Percentiles rank a stretch among this genome's conserved stretches.
phyloP scores from a whole-genome alignment of 805 yeast genomes.

The Kodamaea leandrae region DNA sequence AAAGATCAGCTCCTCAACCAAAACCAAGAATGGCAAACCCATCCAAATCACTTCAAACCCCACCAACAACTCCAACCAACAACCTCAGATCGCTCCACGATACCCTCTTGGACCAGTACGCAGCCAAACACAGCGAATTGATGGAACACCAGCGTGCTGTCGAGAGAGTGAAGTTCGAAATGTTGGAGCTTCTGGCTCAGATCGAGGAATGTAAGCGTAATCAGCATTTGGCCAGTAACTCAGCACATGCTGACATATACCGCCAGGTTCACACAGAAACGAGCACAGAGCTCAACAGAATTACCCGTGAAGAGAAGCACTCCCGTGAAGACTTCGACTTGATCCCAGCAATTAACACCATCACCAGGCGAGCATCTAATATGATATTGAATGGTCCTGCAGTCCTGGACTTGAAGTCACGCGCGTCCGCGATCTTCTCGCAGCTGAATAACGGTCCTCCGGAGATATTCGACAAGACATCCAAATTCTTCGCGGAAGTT shows the following conservation, averaged over 20 bases:
- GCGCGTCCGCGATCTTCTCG: slow-evolving; percentile 7
- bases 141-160: slow-evolving; percentile 46
- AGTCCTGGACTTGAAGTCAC: slow-evolving; percentile 6
- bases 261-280: slow-evolving; percentile 13
- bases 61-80: not conserved
- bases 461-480: slow-evolving; percentile 18
- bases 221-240: slow-evolving; percentile 8
- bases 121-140: slow-evolving; percentile 54
- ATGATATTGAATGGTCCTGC: slow-evolving; percentile 14
- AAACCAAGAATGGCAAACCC: not conserved
- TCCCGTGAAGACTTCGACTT: slow-evolving; percentile 4
- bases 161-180: slow-evolving; percentile 30
- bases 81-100: slow-evolving; percentile 4
- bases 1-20: too few relatives aligned
- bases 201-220: slow-evolving; percentile 19
- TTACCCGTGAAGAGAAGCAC: not conserved
- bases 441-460: slow-evolving; percentile 6
- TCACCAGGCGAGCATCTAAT: slow-evolving; percentile 22
- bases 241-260: slow-evolving; percentile 9
- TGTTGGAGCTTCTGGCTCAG: slow-evolving; percentile 29
- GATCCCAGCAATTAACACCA: slow-evolving; percentile 8
- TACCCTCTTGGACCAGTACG: slow-evolving; percentile 27
- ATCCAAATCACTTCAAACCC: not conserved
- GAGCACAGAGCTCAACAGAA: slow-evolving; percentile 6
- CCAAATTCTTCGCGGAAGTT: slow-evolving; percentile 25